Conservation (phyloP, 495 filamentous ascomycete species). For the Clavariopsis aquatica region DNA sequence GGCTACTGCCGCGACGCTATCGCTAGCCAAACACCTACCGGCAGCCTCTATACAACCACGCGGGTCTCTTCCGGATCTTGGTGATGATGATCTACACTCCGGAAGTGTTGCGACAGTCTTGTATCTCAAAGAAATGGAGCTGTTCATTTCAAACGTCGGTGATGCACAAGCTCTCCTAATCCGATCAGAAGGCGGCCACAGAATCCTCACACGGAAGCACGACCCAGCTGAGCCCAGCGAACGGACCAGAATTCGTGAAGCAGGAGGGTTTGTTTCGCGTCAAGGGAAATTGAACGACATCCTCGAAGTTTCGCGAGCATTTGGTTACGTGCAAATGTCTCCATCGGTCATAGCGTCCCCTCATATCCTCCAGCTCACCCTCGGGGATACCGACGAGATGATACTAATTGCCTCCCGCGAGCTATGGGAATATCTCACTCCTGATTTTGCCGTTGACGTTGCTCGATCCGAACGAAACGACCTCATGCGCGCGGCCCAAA, state of each 20-base stretch:
- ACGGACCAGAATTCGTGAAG: conserved; percentile 85
- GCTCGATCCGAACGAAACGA: conserved; percentile 80
- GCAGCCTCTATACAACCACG: conserved; percentile 60
- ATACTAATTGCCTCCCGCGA: conserved; percentile 88
- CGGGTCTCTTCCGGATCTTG: conserved; percentile 72
- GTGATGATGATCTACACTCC: conserved; percentile 81
- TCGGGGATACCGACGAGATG: conserved; percentile 91
- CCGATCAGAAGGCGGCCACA: conserved; percentile 76
- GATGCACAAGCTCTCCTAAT: conserved; percentile 94
- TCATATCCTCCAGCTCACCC: conserved; percentile 71
- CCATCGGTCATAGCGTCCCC: conserved; percentile 91
- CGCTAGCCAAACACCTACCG: conserved; percentile 65
- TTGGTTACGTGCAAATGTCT: conserved; percentile 90
- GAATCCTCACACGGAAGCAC: conserved; percentile 83
- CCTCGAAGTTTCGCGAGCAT: conserved; percentile 88
- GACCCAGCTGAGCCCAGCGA: conserved; percentile 84
- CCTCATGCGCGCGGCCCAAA: conserved; percentile 94
- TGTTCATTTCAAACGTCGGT: conserved; percentile 93
- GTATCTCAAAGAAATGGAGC: conserved; percentile 82
- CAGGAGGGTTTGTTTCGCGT: conserved; percentile 91
- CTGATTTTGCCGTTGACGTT: conserved; percentile 88
- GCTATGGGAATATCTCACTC: conserved; percentile 89
- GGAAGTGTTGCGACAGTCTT: conserved; percentile 91
- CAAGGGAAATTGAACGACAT: conserved; percentile 91
- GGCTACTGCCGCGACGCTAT: conserved; percentile 79